These are phyloP conservation scores for Talaromyces funiculosus DNA, from an alignment of 2,329 filamentous ascomycete species.

Conservation along the genomic window DNA sequence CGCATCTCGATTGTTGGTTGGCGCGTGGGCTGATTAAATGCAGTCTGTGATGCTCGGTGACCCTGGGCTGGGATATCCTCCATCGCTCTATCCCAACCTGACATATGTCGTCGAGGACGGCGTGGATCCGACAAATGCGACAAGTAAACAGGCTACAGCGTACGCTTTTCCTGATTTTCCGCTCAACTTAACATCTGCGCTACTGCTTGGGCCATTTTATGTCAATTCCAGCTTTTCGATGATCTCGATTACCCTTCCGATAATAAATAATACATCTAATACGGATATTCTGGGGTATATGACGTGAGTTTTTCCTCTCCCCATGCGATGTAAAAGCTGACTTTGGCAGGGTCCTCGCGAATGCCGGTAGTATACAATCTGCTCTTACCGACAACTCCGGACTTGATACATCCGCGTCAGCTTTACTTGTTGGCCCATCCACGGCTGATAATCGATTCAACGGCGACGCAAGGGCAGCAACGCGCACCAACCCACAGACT, in stretches of 20 bases:
- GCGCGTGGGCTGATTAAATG: not conserved
- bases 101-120: constrained; percentile 49
- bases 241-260: constrained; percentile 73
- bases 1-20: not conserved
- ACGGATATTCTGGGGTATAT: constrained; percentile 73
- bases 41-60: constrained; percentile 56
- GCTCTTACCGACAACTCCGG: constrained; percentile 39
- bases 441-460: not conserved
- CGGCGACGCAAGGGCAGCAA: not conserved
- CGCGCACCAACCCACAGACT: not conserved
- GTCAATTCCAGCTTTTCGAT: constrained; percentile 70
- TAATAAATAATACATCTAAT: constrained; percentile 60
- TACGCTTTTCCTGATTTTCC: constrained; percentile 37
- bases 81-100: constrained; percentile 70
- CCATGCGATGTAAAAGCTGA: constrained; percentile 35
- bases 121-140: constrained; percentile 9
- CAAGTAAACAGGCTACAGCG: constrained; percentile 27
- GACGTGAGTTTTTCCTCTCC: constrained; percentile 53
- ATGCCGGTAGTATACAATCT: constrained; percentile 20
- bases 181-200: constrained; percentile 46
- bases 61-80: constrained; percentile 60
- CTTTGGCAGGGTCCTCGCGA: constrained; percentile 51
- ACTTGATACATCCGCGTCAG: not conserved
- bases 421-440: constrained; percentile 8
- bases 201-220: constrained; percentile 71